Conservation (phyloP, 1,139 yeast species). For the Nakaseomyces bracarensis region DNA sequence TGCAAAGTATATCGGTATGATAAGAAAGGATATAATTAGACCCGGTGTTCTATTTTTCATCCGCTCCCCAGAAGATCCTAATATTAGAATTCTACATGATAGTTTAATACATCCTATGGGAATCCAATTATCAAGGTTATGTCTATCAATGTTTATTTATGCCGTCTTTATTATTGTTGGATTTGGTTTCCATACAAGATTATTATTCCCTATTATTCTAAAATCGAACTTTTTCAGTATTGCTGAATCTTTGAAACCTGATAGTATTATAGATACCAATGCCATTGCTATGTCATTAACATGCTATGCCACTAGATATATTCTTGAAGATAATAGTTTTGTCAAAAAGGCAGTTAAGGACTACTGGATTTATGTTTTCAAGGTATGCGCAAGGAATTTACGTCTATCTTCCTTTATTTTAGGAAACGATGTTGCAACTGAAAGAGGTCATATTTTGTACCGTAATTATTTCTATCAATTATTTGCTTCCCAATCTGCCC, state of each 20-base stretch:
- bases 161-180: constrained; percentile 65
- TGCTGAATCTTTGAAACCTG: constrained; percentile 12
- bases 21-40: constrained; percentile 62
- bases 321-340: constrained; percentile 23
- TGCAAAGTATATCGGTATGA: constrained; percentile 81
- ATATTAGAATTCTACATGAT: constrained; percentile 80
- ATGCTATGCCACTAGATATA: constrained; percentile 15
- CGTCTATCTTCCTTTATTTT: constrained; percentile 75
- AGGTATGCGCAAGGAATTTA: constrained; percentile 45
- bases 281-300: constrained; percentile 9
- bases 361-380: constrained; percentile 61
- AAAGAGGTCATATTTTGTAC: constrained; percentile 64
- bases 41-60: constrained; percentile 88
- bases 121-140: constrained; percentile 66
- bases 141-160: constrained; percentile 69
- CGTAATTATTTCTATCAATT: constrained; percentile 42
- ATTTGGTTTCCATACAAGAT: constrained; percentile 51
- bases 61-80: constrained; percentile 91
- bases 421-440: constrained; percentile 59
- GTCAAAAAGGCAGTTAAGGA: constrained; percentile 35
- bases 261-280: constrained; percentile 10
- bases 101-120: constrained; percentile 69
- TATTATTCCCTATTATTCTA: constrained; percentile 31
- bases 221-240: constrained; percentile 24
- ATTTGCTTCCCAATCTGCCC: constrained; percentile 30